These are phyloP conservation scores for Termitomyces sp. DNA, from an alignment of 768 basidiomycete genomes.

Conservation along the genomic window DNA sequence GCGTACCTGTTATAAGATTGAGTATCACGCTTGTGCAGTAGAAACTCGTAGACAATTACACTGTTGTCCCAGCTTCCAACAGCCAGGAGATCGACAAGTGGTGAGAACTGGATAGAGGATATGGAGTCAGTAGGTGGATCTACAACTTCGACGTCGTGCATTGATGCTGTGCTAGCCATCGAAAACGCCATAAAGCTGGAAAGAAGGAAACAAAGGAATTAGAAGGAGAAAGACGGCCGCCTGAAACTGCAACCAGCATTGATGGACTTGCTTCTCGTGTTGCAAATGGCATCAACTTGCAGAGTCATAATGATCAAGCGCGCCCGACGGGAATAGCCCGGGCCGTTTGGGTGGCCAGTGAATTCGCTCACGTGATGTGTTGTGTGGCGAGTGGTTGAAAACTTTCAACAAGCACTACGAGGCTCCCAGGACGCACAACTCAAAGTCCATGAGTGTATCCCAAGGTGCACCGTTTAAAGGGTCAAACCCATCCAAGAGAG, in stretches of 20 bases:
- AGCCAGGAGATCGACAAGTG: slow-evolving; percentile 79
- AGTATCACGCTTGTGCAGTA: not conserved
- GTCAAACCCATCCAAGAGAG: slow-evolving; percentile 1
- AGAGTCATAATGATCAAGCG: too few species aligned
- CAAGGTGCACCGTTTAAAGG: not conserved
- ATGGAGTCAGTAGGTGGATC: slow-evolving; percentile 85
- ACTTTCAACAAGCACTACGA: not conserved
- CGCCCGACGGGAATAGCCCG: not conserved
- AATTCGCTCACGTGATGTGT: not conserved
- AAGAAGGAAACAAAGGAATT: not conserved
- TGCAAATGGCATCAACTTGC: not conserved
- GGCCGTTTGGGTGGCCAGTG: not conserved
- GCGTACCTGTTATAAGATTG: slow-evolving; percentile 55
- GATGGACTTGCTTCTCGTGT: not conserved
- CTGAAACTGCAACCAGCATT: not conserved
- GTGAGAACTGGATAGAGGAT: slow-evolving; percentile 77
- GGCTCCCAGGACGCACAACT: not conserved
- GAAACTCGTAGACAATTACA: slow-evolving; percentile 36
- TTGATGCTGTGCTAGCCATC: not conserved
- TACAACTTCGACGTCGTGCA: slow-evolving; percentile 70
- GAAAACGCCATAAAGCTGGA: not conserved
- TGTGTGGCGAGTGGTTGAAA: not conserved
- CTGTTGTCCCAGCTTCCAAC: slow-evolving; percentile 94
- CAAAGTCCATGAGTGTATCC: not conserved
- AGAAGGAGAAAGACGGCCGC: not conserved